These are phyloP conservation scores for Avena insularis DNA, from an alignment of 176 grass and related monocot genomes.

Conservation along the genomic window DNA sequence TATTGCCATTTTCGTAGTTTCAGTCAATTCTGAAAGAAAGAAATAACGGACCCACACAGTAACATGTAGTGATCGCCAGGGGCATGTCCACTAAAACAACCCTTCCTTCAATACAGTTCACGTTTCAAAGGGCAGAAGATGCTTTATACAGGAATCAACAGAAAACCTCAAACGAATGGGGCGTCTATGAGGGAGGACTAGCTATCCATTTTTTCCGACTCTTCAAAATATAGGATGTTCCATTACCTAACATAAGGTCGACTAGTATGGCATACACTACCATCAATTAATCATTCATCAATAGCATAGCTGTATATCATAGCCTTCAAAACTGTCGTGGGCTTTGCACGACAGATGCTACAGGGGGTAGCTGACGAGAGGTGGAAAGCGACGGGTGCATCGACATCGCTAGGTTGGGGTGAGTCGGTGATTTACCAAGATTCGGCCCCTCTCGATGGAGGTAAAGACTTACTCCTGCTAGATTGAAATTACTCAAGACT, in stretches of 20 bases:
- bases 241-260: background rate
- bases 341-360: too few species aligned
- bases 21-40: constrained; percentile 39
- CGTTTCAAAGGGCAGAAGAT: constrained; percentile 10
- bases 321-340: background rate
- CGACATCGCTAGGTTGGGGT: too few species aligned
- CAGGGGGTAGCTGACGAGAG: too few species aligned
- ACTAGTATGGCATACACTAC: background rate
- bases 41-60: constrained; percentile 16
- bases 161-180: background rate
- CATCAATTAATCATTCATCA: constrained; percentile 19
- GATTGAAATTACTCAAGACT: too few species aligned
- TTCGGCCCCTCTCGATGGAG: too few species aligned
- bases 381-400: too few species aligned
- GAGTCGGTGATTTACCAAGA: too few species aligned
- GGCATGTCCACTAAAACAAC: constrained; percentile 22
- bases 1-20: constrained; percentile 33
- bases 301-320: constrained; percentile 1
- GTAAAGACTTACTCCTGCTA: too few species aligned
- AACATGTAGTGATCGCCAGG: constrained; percentile 11
- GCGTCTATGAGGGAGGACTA: background rate
- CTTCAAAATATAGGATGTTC: background rate
- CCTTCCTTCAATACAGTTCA: constrained; percentile 13
- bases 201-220: background rate
- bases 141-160: constrained; percentile 5